Evolutionary conservation across 225 moss, liverwort and hornwort genomes (phyloP), one percentile per base, ranked within the genome.

Genomic region (Anthoceros angustus): DNA sequence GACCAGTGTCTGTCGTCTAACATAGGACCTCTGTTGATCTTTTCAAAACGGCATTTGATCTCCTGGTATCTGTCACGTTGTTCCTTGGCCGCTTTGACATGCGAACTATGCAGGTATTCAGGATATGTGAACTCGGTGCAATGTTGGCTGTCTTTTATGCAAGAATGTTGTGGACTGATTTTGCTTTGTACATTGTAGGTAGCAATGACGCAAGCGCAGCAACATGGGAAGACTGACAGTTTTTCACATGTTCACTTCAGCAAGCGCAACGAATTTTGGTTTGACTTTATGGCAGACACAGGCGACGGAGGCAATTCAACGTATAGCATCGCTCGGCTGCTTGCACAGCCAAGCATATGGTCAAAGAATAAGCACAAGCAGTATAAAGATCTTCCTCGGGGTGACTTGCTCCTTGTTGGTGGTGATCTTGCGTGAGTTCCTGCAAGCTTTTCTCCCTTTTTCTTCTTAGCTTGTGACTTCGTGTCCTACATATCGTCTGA

Each of bases 271-370:
- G 89, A 87, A 18, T 85, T 98, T 66, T 98, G 98, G 98, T 98
- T 98, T 79, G 98, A 98, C 65, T 92, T 98, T 67, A 98, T 98
- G 98, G 98, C 98, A 67, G 98, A 98, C 76, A 98, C 98, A 15
- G 98, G 98, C 74, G 98, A 98, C 79, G 98, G 98, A 72, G 98
- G 98, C 45, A 98, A 98, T 80, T 98, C 98, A 62, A 98, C 92
- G 8, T 98, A 92, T 70, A 84, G 80, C 41, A 73, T 98, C 61
- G 98, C 98, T 50, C 85, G 98, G 41, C 87, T 98, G 40, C 84
- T 98, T 76, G 98, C 98, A 15, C 98, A 98, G 73, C 98, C 98
- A 16, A 77, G 71, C 32, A 83, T 98, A 41, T 83, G 78, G 79
- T 81, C 87, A 70, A 86, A 82, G 67, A 81, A 86, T 72, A 66